Evolutionary conservation across 2,329 filamentous ascomycete genomes (phyloP), one percentile per base, ranked within the genome.

Genomic region (Zasmidium angulare): DNA sequence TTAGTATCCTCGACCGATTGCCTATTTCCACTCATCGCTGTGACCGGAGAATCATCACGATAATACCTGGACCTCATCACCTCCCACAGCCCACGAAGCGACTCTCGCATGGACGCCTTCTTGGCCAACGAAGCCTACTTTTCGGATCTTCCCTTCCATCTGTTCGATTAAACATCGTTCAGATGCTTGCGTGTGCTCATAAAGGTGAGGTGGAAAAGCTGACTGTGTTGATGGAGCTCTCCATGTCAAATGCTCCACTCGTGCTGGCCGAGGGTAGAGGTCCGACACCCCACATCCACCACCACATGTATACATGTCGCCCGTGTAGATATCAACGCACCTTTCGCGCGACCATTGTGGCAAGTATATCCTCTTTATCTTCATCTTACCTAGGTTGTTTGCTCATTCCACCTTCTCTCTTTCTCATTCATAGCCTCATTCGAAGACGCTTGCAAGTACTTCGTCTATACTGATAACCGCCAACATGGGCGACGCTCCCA

Each of bases 401-500:
- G 36, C n/a, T 43, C 26, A 29, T 11, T 29, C 26, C n/a, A n/a
- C n/a, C 36, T 43, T 43, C n/a, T 3, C 12, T 43, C 36, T 17
- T 9, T 43, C n/a, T 43, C 36, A 43, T 10, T 43, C n/a, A 7
- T 4, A 43, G 4, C n/a, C 6, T 43, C 11, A 43, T 19, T 17
- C 12, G 12, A 43, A 43, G n/a, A 17, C 36, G n/a, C 36, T 43
- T 43, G 12, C 36, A 11, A 29, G 26, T 29, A 43, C n/a, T n/a
- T n/a, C n/a, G n/a, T 14, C 36, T 17, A 19, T 43, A 19, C 11
- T 14, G 36, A 43, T 43, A 36, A 36, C 29, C n/a, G 29, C 29
- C 36, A 43, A 43, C 36, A 43, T 43, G 36, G 36, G 36, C 56
- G 66, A 69, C 53, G 63, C 55, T 3, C 60, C 19, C 2, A 46